Conservation (phyloP, 768 basidiomycete genomes). For the Lactifluus volemus region DNA sequence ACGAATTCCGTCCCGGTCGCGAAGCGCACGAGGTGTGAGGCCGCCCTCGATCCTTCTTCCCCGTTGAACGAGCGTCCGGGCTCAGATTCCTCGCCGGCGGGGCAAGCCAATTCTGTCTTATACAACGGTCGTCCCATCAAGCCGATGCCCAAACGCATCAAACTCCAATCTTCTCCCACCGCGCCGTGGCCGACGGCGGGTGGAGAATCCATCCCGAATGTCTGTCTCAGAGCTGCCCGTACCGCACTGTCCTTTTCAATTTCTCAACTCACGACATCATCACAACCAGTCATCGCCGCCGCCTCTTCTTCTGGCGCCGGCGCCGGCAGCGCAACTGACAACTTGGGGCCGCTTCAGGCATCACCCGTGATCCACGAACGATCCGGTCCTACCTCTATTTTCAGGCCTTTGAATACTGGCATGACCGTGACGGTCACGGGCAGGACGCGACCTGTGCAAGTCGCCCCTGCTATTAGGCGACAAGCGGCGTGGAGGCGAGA, state of each 20-base stretch:
- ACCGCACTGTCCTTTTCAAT: no score
- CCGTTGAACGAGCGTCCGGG: neutral
- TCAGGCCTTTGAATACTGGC: no score
- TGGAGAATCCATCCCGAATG: neutral
- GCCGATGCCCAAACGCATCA: slow-evolving; percentile 1
- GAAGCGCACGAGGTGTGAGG: slow-evolving; percentile 7
- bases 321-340: neutral
- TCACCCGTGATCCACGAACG: no score
- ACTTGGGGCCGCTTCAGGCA: no score
- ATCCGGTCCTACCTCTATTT: no score
- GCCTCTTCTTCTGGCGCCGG: neutral
- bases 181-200: neutral
- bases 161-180: neutral
- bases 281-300: neutral
- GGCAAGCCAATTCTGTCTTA: neutral
- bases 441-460: no score
- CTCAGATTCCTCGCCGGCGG: no score
- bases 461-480: no score
- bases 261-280: no score
- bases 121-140: neutral
- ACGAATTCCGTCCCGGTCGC: neutral
- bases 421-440: no score
- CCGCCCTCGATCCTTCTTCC: slow-evolving; percentile 3
- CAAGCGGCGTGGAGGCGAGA: no score
- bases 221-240: neutral